Evolutionary conservation across 1,139 yeast species (phyloP).

Genomic region (Suhomyces bolitotheri): DNA sequence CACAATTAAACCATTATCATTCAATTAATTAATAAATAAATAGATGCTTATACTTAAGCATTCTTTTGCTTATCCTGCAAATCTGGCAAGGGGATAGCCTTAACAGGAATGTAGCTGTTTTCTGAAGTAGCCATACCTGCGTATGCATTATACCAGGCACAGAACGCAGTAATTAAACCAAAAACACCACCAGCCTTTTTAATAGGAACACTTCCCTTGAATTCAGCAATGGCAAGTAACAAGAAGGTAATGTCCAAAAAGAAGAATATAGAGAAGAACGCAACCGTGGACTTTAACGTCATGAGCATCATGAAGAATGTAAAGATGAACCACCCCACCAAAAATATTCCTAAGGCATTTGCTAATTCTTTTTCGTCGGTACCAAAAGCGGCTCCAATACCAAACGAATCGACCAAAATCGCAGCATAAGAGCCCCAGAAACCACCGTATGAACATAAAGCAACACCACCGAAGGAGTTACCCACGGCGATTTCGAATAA

Average conservation of each 20-base stretch:
- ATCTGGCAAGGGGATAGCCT: constrained; percentile 50
- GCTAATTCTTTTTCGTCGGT: constrained; percentile 34
- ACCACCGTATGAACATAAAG: constrained; percentile 79
- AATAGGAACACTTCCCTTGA: constrained; percentile 29
- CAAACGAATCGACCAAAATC: constrained; percentile 69
- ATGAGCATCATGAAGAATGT: constrained; percentile 65
- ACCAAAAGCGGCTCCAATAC: constrained; percentile 61
- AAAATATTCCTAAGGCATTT: constrained; percentile 68
- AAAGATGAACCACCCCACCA: constrained; percentile 79
- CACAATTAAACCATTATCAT: too few species aligned
- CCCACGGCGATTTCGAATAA: constrained; percentile 75
- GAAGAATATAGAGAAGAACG: constrained; percentile 68
- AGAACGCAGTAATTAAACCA: constrained; percentile 75
- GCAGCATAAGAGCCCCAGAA: constrained; percentile 89
- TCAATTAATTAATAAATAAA: too few species aligned
- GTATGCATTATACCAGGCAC: constrained; percentile 88
- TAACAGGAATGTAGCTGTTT: constrained; percentile 64
- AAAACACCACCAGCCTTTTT: constrained; percentile 77
- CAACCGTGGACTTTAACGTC: constrained; percentile 78
- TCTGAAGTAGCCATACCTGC: constrained; percentile 82
- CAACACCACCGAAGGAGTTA: constrained; percentile 90
- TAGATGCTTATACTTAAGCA: too few species aligned
- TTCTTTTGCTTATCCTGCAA: constrained; percentile 27
- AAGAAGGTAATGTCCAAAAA: constrained; percentile 66
- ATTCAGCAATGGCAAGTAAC: constrained; percentile 61